Percentiles rank a stretch among this genome's conserved stretches.
phyloP scores from a whole-genome alignment of 148 eudicot genomes.

The Nyssa sinensis region DNA sequence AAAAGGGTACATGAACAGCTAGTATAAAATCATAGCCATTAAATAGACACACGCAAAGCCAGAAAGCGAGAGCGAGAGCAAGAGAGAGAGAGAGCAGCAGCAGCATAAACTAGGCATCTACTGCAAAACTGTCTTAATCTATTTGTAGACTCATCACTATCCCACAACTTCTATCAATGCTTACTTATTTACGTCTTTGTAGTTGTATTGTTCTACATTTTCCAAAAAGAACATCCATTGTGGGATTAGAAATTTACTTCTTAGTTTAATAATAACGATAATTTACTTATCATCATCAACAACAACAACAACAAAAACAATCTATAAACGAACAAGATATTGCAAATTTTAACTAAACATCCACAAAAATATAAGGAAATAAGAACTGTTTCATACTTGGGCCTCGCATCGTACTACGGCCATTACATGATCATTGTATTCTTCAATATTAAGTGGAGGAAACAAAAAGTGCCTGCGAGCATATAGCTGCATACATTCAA shows the following conservation, averaged over 20 bases:
- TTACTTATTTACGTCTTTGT: background rate
- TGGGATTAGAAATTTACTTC: too few species aligned
- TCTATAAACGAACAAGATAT: background rate
- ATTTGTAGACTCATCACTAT: background rate
- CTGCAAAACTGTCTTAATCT: background rate
- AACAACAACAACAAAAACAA: too few species aligned
- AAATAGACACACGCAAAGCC: background rate
- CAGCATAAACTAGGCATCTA: background rate
- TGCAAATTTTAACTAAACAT: background rate
- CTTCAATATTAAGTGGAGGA: slow-evolving; percentile 86
- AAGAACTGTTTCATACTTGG: slow-evolving; percentile 48
- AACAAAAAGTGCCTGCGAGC: slow-evolving; percentile 94
- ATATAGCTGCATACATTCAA: slow-evolving; percentile 60
- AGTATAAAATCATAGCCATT: background rate
- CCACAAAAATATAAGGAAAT: background rate
- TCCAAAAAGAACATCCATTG: background rate
- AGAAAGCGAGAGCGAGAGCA: background rate
- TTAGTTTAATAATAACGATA: background rate
- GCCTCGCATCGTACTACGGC: slow-evolving; percentile 94
- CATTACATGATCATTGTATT: slow-evolving; percentile 92
- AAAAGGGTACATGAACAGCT: background rate
- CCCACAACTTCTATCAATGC: background rate
- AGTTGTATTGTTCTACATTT: background rate
- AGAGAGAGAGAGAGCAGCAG: background rate
- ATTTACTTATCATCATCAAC: background rate